Evolutionary conservation across 139 green algal species (phyloP).

Genomic region (Raphidocelis subcapitata): DNA sequence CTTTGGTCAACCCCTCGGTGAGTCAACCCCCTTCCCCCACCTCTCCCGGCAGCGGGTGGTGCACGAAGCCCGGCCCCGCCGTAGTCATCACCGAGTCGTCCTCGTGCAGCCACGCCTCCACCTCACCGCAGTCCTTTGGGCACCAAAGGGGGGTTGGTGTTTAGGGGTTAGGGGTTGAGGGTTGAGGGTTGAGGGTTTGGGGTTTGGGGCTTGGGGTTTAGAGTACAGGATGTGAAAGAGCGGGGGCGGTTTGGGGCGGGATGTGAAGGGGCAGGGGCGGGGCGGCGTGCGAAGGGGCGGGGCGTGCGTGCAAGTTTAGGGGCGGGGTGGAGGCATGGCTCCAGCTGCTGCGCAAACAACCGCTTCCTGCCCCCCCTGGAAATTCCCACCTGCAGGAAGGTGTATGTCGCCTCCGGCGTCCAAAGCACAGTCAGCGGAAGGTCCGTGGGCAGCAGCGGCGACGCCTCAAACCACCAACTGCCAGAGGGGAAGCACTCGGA

Average conservation of each 20-base stretch:
- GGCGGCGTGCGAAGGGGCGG: no score
- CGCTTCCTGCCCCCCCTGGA: no score
- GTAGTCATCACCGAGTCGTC: constrained; percentile 55
- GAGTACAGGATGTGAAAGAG: no score
- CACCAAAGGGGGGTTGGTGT: no score
- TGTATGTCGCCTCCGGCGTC: constrained; percentile 40
- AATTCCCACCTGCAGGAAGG: constrained; percentile 17
- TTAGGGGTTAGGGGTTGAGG: constrained; percentile 8
- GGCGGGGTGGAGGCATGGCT: no score
- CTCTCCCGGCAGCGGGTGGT: constrained; percentile 15
- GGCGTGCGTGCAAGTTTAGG: no score
- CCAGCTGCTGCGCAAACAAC: no score
- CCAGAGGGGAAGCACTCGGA: constrained; percentile 1
- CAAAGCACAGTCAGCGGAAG: constrained; percentile 52
- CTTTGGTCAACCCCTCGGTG: no score
- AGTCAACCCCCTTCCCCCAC: neutral
- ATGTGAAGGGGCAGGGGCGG: no score
- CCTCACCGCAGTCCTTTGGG: constrained; percentile 31
- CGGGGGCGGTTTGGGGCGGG: neutral
- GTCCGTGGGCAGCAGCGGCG: constrained; percentile 43
- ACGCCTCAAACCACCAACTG: constrained; percentile 56
- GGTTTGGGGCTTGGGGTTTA: constrained; percentile 5
- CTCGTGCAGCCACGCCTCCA: constrained; percentile 56
- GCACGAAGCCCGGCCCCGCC: constrained; percentile 29
- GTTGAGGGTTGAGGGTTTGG: constrained; percentile 7